Evolutionary conservation across 108 stramenopile species (phyloP).

Genomic region (Skeletonema tropicum): DNA sequence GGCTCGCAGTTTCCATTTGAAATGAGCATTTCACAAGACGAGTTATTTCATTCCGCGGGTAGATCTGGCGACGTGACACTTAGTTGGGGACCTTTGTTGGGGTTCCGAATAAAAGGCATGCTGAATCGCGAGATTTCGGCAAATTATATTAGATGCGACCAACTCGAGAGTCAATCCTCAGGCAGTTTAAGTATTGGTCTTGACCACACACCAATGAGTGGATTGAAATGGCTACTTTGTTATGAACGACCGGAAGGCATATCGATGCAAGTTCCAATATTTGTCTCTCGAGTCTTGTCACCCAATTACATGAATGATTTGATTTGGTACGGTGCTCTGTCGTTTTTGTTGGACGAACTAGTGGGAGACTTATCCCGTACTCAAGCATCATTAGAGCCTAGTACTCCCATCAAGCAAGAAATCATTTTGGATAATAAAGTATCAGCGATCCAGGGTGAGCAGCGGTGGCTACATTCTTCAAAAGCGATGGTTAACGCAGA

Average conservation of each 20-base stretch:
- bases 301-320: conserved; percentile 25
- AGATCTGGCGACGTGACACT: conserved; percentile 28
- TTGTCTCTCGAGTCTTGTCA: conserved; percentile 17
- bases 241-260: conserved; percentile 40
- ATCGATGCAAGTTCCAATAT: conserved; percentile 31
- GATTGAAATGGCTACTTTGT: conserved; percentile 31
- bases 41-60: conserved; percentile 25
- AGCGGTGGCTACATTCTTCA: conserved; percentile 13
- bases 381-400: not conserved
- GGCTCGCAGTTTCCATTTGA: conserved; percentile 38
- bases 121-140: conserved; percentile 21
- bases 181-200: conserved; percentile 25
- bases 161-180: conserved; percentile 1
- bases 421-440: conserved; percentile 10
- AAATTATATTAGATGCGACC: not conserved
- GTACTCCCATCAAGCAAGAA: not conserved
- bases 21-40: conserved; percentile 20
- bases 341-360: conserved; percentile 48
- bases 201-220: conserved; percentile 20
- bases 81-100: conserved; percentile 23
- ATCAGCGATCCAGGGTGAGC: conserved; percentile 1
- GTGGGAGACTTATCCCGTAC: conserved; percentile 35
- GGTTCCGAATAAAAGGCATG: conserved; percentile 23
- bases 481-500: conserved; percentile 56
- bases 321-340: conserved; percentile 6